These are phyloP conservation scores for Coffea eugenioides DNA, from an alignment of 257 asterid genomes.

Conservation along the genomic window DNA sequence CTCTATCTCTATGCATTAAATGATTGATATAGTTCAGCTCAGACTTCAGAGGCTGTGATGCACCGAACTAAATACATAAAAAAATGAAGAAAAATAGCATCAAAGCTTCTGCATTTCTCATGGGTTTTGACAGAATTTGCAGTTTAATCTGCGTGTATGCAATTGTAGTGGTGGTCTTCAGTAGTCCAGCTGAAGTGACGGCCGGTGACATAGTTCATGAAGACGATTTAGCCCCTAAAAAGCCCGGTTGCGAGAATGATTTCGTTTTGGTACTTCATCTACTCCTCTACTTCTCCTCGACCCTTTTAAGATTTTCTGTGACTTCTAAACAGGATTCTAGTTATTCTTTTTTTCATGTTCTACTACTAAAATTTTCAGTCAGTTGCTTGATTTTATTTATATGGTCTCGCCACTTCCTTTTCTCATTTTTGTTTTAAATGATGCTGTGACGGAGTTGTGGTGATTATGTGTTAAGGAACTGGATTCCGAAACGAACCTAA, in stretches of 20 bases:
- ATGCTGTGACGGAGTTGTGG: not conserved
- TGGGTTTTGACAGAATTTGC: constrained; percentile 45
- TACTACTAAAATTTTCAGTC: not conserved
- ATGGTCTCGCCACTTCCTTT: not conserved
- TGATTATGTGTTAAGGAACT: not conserved
- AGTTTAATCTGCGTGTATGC: constrained; percentile 34
- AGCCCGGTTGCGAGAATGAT: constrained; percentile 88
- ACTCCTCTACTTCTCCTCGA: constrained; percentile 19
- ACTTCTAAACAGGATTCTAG: not conserved
- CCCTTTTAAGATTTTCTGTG: constrained; percentile 1
- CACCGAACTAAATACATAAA: not conserved
- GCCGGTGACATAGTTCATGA: constrained; percentile 86
- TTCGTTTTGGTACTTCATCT: constrained; percentile 63
- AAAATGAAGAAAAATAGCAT: not conserved
- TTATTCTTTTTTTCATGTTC: not conserved
- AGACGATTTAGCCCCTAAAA: constrained; percentile 50
- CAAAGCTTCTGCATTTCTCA: constrained; percentile 27
- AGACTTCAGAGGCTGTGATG: constrained; percentile 6
- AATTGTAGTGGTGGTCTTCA: constrained; percentile 33
- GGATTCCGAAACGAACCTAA: not conserved
- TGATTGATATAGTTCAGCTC: not conserved
- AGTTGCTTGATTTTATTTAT: not conserved
- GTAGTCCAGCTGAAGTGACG: constrained; percentile 35
- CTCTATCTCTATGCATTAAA: no score
- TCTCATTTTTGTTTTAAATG: no score